Evolutionary conservation across 768 basidiomycete genomes (phyloP).

Genomic region (Mrakia hoshinonis): DNA sequence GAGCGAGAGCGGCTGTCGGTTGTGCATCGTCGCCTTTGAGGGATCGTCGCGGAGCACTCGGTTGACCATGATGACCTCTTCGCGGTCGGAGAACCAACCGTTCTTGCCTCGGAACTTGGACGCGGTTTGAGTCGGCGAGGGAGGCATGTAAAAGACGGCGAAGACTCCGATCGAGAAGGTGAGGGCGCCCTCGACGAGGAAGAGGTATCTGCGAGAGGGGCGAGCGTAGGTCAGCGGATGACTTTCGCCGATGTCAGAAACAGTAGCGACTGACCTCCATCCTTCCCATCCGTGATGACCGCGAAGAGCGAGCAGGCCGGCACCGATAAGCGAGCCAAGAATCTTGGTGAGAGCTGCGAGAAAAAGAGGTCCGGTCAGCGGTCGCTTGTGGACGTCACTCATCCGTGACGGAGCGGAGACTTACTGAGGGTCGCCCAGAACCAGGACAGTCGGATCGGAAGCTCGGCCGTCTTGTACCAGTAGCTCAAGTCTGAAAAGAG

Average conservation of each 20-base stretch:
- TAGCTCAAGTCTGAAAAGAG: slow-evolving; percentile 29
- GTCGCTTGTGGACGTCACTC: too few relatives aligned
- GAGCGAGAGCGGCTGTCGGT: slow-evolving; percentile 54
- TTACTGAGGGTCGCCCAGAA: slow-evolving; percentile 43
- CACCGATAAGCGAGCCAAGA: background rate
- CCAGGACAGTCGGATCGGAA: slow-evolving; percentile 45
- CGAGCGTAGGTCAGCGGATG: background rate
- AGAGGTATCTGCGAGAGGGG: slow-evolving; percentile 28
- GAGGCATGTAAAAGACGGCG: slow-evolving; percentile 54
- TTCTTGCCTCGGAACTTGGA: slow-evolving; percentile 51
- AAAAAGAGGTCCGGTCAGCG: too few relatives aligned
- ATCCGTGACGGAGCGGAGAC: slow-evolving; percentile 29
- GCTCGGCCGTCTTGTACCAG: slow-evolving; percentile 33
- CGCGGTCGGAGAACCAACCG: slow-evolving; percentile 62
- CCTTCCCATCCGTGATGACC: slow-evolving; percentile 30
- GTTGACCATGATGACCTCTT: slow-evolving; percentile 59
- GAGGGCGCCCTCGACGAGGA: slow-evolving; percentile 42
- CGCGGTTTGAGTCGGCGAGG: slow-evolving; percentile 58
- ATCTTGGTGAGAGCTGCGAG: background rate
- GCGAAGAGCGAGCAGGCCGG: slow-evolving; percentile 22
- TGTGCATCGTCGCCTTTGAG: slow-evolving; percentile 58
- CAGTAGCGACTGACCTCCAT: background rate
- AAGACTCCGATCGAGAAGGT: slow-evolving; percentile 50
- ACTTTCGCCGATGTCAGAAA: background rate
- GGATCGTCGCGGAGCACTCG: slow-evolving; percentile 60